Conservation (phyloP, 2,329 filamentous ascomycete species). For the Purpureocillium lavendulum region DNA sequence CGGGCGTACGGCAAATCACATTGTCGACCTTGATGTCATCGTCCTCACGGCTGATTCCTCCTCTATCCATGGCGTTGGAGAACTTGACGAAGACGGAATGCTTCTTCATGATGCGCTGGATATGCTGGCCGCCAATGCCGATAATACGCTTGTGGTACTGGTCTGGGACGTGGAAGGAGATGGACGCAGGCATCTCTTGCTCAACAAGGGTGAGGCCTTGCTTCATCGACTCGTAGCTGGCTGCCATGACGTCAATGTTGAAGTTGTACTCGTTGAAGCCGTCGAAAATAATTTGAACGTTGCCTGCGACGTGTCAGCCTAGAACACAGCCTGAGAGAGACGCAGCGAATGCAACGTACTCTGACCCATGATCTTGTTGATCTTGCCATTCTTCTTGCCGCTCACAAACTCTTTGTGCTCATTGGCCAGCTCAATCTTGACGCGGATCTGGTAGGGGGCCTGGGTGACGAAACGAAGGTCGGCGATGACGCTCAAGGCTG, state of each 20-base stretch:
- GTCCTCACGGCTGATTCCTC: slow-evolving; percentile 80
- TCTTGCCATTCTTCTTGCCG: slow-evolving; percentile 99
- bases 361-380: slow-evolving; percentile 99
- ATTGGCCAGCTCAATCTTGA: slow-evolving; percentile 97
- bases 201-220: slow-evolving; percentile 88
- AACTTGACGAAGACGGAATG: slow-evolving; percentile 99
- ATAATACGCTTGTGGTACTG: slow-evolving; percentile 99
- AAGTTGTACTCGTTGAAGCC: slow-evolving; percentile 99
- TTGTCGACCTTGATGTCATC: slow-evolving; percentile 99
- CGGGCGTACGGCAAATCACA: slow-evolving; percentile 94
- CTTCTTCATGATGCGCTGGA: slow-evolving; percentile 99
- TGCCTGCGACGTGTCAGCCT: slow-evolving; percentile 41
- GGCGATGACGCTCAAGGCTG: slow-evolving; percentile 87
- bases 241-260: slow-evolving; percentile 94
- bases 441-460: slow-evolving; percentile 83
- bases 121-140: slow-evolving; percentile 95
- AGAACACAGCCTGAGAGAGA: no score
- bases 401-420: slow-evolving; percentile 99
- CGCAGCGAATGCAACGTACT: slow-evolving; percentile 35
- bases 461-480: slow-evolving; percentile 84
- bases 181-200: slow-evolving; percentile 98
- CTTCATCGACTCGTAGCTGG: slow-evolving; percentile 89
- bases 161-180: slow-evolving; percentile 97
- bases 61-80: slow-evolving; percentile 97
- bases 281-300: slow-evolving; percentile 98